Evolutionary conservation across 495 filamentous ascomycete genomes (phyloP).

Genomic region (Haplographium delicatum): DNA sequence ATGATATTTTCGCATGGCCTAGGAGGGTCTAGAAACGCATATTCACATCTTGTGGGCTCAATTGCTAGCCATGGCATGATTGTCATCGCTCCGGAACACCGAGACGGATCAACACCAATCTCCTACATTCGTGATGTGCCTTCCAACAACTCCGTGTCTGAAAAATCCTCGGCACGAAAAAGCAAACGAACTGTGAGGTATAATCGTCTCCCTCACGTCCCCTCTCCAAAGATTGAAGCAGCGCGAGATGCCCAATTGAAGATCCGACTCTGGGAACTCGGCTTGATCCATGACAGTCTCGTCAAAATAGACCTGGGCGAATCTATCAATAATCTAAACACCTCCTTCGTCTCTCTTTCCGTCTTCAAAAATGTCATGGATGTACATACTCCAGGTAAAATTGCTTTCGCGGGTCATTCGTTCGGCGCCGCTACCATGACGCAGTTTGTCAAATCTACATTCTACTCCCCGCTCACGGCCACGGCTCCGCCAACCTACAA

Average conservation of each 20-base stretch:
- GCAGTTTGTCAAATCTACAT: constrained; percentile 68
- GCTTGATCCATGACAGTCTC: constrained; percentile 55
- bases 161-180: constrained; percentile 28
- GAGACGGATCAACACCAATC: constrained; percentile 67
- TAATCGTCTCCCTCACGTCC: constrained; percentile 44
- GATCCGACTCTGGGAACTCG: constrained; percentile 69
- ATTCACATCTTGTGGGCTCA: constrained; percentile 65
- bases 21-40: constrained; percentile 67
- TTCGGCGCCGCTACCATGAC: constrained; percentile 68
- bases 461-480: constrained; percentile 38
- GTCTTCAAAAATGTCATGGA: constrained; percentile 52
- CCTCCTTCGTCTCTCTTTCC: constrained; percentile 40
- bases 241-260: constrained; percentile 60
- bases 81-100: constrained; percentile 70
- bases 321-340: constrained; percentile 41
- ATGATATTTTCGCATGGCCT: constrained; percentile 79
- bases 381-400: constrained; percentile 61
- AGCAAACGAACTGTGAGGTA: constrained; percentile 38
- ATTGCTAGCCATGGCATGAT: constrained; percentile 70
- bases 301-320: constrained; percentile 52
- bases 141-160: constrained; percentile 30
- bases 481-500: constrained; percentile 24
- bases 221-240: constrained; percentile 50
- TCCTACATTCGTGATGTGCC: constrained; percentile 49
- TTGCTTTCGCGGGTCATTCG: constrained; percentile 68